Conservation (phyloP, 2,329 filamentous ascomycete genomes). For the Lachnellula willkommii region DNA sequence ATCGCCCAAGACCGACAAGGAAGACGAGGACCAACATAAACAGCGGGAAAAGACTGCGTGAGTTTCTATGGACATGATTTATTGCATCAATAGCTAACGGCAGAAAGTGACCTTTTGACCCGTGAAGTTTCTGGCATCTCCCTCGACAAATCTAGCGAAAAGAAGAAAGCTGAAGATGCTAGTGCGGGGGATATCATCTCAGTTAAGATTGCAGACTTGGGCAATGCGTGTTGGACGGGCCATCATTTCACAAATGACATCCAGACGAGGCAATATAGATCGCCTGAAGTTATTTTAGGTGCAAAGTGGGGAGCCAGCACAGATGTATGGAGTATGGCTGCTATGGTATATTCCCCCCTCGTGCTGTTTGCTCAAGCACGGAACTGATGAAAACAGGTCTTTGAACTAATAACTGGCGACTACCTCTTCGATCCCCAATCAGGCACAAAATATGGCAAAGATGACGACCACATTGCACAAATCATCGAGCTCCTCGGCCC, state of each 20-base stretch:
- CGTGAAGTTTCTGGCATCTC: conserved; percentile 94
- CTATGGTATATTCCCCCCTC: conserved; percentile 69
- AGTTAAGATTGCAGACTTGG: conserved; percentile 97
- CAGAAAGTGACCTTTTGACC: conserved; percentile 73
- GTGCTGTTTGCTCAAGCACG: background rate
- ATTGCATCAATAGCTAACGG: conserved; percentile 9
- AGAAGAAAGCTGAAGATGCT: conserved; percentile 55
- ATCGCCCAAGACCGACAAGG: conserved; percentile 45
- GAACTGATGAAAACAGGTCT: conserved; percentile 57
- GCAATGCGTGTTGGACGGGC: conserved; percentile 97
- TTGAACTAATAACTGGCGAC: conserved; percentile 95
- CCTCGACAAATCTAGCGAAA: conserved; percentile 70
- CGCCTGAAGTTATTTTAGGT: conserved; percentile 92
- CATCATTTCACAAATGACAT: conserved; percentile 99
- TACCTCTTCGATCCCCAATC: conserved; percentile 98
- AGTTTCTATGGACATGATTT: conserved; percentile 35
- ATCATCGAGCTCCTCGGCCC: conserved; percentile 94
- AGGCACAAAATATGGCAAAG: conserved; percentile 97
- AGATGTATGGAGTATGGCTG: conserved; percentile 99
- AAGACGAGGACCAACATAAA: conserved; percentile 63
- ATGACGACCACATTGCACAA: conserved; percentile 98
- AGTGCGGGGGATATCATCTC: conserved; percentile 60
- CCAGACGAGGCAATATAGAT: conserved; percentile 94
- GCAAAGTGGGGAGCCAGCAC: conserved; percentile 99
- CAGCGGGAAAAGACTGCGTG: conserved; percentile 92